Percentiles rank a stretch among this genome's conserved stretches.
Conservation (phyloP, 73 alveolate genomes). For the Paramecium sonneborni region DNA sequence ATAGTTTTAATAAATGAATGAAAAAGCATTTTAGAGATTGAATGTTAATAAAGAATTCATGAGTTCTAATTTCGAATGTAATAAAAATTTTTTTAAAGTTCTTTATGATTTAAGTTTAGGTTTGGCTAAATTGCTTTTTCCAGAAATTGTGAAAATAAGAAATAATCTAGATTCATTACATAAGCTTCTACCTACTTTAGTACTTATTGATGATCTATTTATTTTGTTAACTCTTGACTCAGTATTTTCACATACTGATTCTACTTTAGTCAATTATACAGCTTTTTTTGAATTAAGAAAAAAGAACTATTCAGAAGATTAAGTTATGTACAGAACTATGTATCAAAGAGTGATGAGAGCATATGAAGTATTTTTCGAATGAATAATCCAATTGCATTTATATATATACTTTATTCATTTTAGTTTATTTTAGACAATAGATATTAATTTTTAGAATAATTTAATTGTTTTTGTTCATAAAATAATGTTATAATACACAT, state of each 20-base stretch:
- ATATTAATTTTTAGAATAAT: neutral
- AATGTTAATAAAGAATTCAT: conserved; percentile 36
- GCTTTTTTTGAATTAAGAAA: conserved; percentile 8
- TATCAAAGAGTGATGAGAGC: conserved; percentile 36
- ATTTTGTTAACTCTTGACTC: conserved; percentile 10
- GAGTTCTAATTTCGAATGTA: neutral
- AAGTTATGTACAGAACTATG: conserved; percentile 17
- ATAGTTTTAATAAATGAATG: neutral
- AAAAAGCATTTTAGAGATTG: conserved; percentile 11
- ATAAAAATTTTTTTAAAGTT: neutral
- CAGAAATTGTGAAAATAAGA: conserved; percentile 38
- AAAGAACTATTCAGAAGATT: conserved; percentile 25
- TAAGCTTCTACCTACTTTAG: conserved; percentile 13
- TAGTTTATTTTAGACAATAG: no score
- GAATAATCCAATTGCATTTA: neutral
- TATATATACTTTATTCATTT: neutral
- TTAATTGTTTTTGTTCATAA: no score
- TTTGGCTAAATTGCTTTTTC: conserved; percentile 10
- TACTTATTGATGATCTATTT: conserved; percentile 32
- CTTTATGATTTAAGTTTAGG: conserved; percentile 40
- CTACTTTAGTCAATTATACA: neutral
- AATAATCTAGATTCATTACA: conserved; percentile 39
- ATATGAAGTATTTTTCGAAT: conserved; percentile 44
- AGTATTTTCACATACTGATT: conserved; percentile 4
- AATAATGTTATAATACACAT: no score